Evolutionary conservation across 176 grass and related monocot species (phyloP).

Genomic region (Calamus simplicifolius): DNA sequence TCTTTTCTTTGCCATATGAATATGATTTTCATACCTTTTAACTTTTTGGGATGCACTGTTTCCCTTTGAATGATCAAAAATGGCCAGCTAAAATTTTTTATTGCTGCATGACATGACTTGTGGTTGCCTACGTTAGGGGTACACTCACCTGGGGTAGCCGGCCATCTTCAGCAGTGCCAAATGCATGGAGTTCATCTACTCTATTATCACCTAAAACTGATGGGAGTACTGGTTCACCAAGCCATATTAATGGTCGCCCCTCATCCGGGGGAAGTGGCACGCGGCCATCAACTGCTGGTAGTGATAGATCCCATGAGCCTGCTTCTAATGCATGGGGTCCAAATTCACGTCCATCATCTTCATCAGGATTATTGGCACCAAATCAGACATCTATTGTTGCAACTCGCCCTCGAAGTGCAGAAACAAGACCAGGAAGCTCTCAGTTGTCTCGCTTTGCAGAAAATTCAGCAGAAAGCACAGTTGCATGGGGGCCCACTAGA

Average conservation of each 20-base stretch:
- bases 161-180: constrained; percentile 45
- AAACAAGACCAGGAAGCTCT: constrained; percentile 94
- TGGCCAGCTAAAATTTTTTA: too few species aligned
- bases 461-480: constrained; percentile 37
- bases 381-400: constrained; percentile 31
- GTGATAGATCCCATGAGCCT: constrained; percentile 62
- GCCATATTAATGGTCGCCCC: constrained; percentile 48
- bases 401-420: constrained; percentile 85
- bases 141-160: constrained; percentile 90
- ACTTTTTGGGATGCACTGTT: too few species aligned
- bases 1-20: neutral
- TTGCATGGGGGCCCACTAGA: constrained; percentile 35
- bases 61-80: too few species aligned
- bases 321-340: constrained; percentile 58
- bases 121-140: constrained; percentile 44
- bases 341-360: constrained; percentile 80
- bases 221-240: constrained; percentile 44
- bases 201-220: constrained; percentile 76
- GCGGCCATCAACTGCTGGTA: constrained; percentile 86
- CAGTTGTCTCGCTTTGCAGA: constrained; percentile 95
- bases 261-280: constrained; percentile 72
- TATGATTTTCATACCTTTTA: too few species aligned
- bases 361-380: constrained; percentile 64
- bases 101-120: too few species aligned
- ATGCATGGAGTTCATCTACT: constrained; percentile 78